Percentiles rank a stretch among this genome's conserved stretches.
Conservation (phyloP, 495 filamentous ascomycete species). For the Letharia columbiana region DNA sequence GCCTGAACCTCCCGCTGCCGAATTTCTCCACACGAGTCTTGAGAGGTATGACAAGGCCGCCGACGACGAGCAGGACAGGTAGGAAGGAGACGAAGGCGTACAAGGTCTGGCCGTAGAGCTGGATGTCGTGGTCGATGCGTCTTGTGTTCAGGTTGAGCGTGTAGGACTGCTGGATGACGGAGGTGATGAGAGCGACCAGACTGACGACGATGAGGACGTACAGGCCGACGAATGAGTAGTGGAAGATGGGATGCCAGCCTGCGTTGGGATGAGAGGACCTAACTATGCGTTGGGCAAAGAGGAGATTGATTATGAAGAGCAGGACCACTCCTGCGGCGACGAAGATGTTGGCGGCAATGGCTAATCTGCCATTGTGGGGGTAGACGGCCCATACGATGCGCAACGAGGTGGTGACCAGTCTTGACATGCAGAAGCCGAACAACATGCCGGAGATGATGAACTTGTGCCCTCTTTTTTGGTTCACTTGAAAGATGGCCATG, state of each 20-base stretch:
- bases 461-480: conserved; percentile 50
- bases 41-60: conserved; percentile 46
- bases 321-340: conserved; percentile 68
- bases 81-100: conserved; percentile 65
- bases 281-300: conserved; percentile 70
- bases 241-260: conserved; percentile 53
- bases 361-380: conserved; percentile 42
- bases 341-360: conserved; percentile 66
- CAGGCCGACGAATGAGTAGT: conserved; percentile 44
- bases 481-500: conserved; percentile 56
- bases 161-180: conserved; percentile 56
- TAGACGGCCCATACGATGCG: conserved; percentile 46
- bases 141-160: conserved; percentile 47
- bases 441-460: conserved; percentile 62
- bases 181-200: conserved; percentile 61
- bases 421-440: conserved; percentile 72
- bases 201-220: conserved; percentile 53
- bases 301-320: conserved; percentile 72
- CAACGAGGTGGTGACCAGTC: conserved; percentile 54
- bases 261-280: conserved; percentile 61
- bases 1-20: conserved; percentile 55
- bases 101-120: conserved; percentile 58
- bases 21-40: conserved; percentile 53
- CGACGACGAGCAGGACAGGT: conserved; percentile 54
- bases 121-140: conserved; percentile 50